Conservation (phyloP, 31 red algal species). For the Asparagopsis taxiformis region DNA sequence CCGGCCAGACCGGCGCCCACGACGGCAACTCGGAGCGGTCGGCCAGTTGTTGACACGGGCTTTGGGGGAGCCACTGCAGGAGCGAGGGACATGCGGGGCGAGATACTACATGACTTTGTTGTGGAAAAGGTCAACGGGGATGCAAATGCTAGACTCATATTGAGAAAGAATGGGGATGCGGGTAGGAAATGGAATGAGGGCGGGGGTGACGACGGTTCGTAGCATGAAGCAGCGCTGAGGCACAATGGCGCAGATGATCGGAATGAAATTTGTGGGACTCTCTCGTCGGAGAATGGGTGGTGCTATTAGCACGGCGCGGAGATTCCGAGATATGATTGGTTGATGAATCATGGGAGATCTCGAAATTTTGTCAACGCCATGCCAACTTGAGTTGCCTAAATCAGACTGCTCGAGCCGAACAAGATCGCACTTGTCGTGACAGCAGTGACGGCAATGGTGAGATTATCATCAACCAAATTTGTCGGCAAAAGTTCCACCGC, state of each 20-base stretch:
- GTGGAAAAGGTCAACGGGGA: background rate
- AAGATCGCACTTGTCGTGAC: background rate
- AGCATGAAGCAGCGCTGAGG: no score
- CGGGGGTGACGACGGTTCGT: no score
- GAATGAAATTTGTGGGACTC: no score
- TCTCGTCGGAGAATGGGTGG: no score
- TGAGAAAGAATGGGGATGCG: background rate
- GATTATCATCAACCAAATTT: conserved; percentile 16
- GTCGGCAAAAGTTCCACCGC: conserved; percentile 11
- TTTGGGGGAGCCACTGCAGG: conserved; percentile 23
- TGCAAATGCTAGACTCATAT: background rate
- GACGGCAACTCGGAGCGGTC: conserved; percentile 60
- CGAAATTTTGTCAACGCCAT: background rate
- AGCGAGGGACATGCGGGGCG: conserved; percentile 32
- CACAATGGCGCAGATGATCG: no score
- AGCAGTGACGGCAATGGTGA: conserved; percentile 8
- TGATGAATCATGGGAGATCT: background rate
- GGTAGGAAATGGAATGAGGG: no score
- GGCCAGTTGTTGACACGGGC: conserved; percentile 17
- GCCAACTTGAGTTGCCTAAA: background rate
- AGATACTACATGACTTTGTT: background rate
- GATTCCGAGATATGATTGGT: no score
- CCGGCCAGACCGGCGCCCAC: no score
- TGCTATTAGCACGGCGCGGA: no score
- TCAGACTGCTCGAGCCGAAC: background rate